phyloP scores from a whole-genome alignment of 345 rosid species.

The Lagerstroemia speciosa region DNA sequence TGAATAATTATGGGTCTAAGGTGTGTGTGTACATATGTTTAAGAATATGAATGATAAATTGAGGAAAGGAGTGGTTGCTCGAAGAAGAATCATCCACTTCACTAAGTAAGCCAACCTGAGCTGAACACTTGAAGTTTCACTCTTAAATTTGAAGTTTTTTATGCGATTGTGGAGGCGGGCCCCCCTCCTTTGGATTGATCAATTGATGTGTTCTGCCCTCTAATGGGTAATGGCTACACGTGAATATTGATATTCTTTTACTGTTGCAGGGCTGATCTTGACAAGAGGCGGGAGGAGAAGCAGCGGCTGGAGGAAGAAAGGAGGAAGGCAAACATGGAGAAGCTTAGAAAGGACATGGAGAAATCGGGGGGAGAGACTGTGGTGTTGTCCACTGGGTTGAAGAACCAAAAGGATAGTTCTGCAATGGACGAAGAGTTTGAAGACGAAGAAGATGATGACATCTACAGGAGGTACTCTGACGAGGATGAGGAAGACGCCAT shows the following conservation, averaged over 20 bases:
- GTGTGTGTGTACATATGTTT: not conserved
- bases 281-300: conserved; percentile 19
- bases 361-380: conserved; percentile 20
- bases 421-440: conserved; percentile 11
- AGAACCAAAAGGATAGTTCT: conserved; percentile 12
- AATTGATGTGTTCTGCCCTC: not conserved
- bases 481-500: conserved; percentile 6
- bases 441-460: conserved; percentile 11
- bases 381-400: conserved; percentile 16
- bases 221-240: not conserved
- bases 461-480: not conserved
- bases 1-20: not conserved
- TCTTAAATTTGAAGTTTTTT: too few species aligned
- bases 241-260: not conserved
- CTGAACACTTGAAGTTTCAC: not conserved
- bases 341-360: conserved; percentile 22
- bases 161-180: too few species aligned
- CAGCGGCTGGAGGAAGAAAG: conserved; percentile 19
- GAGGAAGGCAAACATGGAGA: conserved; percentile 13
- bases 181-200: not conserved
- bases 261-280: conserved; percentile 19
- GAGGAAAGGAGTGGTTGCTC: not conserved
- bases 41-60: not conserved
- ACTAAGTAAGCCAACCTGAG: not conserved
- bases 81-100: not conserved